A percentile compares a stretch with the other conserved stretches of the same genome.
Conservation (phyloP, 108 stramenopile genomes). For the Nitzschia inconspicua region DNA sequence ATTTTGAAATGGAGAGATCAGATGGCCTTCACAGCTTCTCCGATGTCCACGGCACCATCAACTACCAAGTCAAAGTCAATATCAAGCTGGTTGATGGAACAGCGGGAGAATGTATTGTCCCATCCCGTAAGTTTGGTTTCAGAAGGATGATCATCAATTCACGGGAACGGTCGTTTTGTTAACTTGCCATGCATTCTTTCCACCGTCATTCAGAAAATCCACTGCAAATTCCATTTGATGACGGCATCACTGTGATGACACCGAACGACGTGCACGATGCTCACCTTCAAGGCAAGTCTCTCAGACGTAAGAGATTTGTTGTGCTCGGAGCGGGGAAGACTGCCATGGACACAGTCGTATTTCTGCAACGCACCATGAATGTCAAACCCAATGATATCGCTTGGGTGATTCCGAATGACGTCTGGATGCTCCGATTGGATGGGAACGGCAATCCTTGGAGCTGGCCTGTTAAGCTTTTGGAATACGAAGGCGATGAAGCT, state of each 20-base stretch:
- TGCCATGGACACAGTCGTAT: constrained; percentile 22
- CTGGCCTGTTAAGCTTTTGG: constrained; percentile 4
- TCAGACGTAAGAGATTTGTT: constrained; percentile 8
- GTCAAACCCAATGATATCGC: constrained; percentile 9
- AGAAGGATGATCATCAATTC: not conserved
- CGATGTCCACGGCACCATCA: not conserved
- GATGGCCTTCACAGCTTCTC: not conserved
- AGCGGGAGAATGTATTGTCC: constrained; percentile 13
- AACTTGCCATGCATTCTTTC: not conserved
- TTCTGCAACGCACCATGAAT: constrained; percentile 16
- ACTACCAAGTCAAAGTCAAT: constrained; percentile 9
- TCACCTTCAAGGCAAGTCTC: not conserved
- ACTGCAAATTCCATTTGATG: constrained; percentile 18
- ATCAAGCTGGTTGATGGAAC: constrained; percentile 23
- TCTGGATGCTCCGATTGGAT: constrained; percentile 17
- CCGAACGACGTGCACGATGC: constrained; percentile 25
- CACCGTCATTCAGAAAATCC: constrained; percentile 1
- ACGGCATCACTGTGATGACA: constrained; percentile 11
- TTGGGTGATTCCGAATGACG: constrained; percentile 30
- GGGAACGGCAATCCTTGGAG: constrained; percentile 6
- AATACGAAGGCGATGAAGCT: not conserved
- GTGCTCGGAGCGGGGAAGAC: constrained; percentile 27
- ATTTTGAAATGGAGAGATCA: not conserved
- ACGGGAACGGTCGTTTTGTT: not conserved
- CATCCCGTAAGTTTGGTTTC: not conserved